These are phyloP conservation scores for Rubroshorea leprosula DNA, from an alignment of 345 rosid species.

Conservation along the genomic window DNA sequence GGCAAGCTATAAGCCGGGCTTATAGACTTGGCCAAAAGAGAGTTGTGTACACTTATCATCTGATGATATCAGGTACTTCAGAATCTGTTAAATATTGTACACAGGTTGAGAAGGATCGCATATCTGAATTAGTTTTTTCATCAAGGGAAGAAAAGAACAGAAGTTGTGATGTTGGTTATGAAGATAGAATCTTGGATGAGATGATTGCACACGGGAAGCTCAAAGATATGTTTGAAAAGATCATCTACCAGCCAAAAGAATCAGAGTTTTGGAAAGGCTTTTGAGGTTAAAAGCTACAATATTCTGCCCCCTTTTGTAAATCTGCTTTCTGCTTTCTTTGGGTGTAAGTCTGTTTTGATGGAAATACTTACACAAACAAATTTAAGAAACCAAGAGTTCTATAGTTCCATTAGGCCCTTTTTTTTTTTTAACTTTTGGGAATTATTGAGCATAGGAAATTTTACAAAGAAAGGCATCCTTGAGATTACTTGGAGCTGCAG, in stretches of 20 bases:
- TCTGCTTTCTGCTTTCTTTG: too few relatives aligned
- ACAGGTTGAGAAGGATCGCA: conserved; percentile 45
- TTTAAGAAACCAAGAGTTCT: too few relatives aligned
- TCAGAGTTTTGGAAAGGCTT: conserved; percentile 13
- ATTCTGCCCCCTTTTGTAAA: too few relatives aligned
- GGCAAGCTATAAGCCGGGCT: conserved; percentile 81
- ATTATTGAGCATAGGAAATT: too few relatives aligned
- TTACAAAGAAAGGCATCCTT: too few relatives aligned
- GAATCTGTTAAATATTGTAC: conserved; percentile 46
- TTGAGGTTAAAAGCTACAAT: background rate
- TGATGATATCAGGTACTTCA: conserved; percentile 42
- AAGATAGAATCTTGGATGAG: conserved; percentile 34
- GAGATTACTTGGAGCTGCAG: too few relatives aligned
- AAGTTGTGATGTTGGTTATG: conserved; percentile 12
- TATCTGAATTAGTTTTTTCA: conserved; percentile 40
- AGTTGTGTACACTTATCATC: conserved; percentile 60
- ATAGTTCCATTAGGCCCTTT: too few relatives aligned
- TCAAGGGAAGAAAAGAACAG: background rate
- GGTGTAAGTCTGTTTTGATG: too few relatives aligned
- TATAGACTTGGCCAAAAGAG: conserved; percentile 66
- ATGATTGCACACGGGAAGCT: conserved; percentile 16
- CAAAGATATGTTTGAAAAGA: conserved; percentile 28
- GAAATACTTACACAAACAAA: too few relatives aligned
- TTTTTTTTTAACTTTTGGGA: too few relatives aligned
- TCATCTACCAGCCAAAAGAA: conserved; percentile 19